Conservation (phyloP, 176 grass and related monocot species). For the Zoysia japonica region DNA sequence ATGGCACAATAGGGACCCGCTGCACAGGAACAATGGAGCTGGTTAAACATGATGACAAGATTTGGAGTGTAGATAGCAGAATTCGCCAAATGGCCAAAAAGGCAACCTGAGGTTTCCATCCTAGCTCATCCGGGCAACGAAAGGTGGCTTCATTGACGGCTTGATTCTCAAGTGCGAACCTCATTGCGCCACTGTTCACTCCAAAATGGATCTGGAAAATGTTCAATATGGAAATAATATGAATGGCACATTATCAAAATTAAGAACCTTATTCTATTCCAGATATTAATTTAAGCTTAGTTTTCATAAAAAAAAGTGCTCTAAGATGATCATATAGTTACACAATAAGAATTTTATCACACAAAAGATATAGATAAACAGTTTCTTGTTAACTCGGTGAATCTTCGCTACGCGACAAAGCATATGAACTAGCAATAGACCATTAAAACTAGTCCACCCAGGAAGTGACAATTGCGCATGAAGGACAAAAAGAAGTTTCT, state of each 20-base stretch:
- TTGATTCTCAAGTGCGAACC: conserved; percentile 91
- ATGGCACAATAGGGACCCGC: conserved; percentile 75
- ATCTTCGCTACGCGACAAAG: not conserved
- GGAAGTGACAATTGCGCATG: not conserved
- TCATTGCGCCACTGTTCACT: conserved; percentile 81
- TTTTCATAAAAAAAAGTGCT: not conserved
- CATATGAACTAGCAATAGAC: not conserved
- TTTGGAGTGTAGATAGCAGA: not conserved
- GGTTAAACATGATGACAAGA: conserved; percentile 23
- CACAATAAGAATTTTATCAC: conserved; percentile 7
- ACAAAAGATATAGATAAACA: conserved; percentile 8
- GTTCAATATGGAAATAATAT: not conserved
- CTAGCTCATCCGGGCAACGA: conserved; percentile 95
- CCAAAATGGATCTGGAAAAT: conserved; percentile 88
- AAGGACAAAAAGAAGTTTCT: not conserved
- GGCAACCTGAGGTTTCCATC: conserved; percentile 94
- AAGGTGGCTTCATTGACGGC: conserved; percentile 97
- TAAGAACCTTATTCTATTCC: not conserved
- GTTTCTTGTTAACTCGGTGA: not conserved
- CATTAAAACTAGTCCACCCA: not conserved
- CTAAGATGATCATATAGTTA: not conserved
- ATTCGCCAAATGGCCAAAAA: conserved; percentile 25
- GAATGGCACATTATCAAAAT: not conserved
- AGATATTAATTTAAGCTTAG: not conserved
- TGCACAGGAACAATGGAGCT: conserved; percentile 48